Evolutionary conservation across 2,329 filamentous ascomycete genomes (phyloP), one percentile per base, ranked within the genome.

Genomic region (Fusarium sp.): DNA sequence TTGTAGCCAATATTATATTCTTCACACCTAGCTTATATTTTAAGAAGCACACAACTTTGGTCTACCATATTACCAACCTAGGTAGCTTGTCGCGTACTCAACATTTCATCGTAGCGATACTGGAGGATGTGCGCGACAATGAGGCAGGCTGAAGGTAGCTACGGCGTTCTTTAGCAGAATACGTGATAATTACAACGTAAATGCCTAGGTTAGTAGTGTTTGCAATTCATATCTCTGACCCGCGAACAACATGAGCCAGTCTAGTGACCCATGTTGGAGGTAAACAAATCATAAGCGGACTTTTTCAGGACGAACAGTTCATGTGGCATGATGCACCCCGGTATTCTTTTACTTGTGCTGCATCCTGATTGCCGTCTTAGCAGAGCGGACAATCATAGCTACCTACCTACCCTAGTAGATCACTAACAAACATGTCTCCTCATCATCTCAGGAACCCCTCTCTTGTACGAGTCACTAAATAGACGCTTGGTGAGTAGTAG

Each of bases 371-470:
- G 45, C 60, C 60, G 55, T 45, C 27, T 45, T 46, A 44, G 42
- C 65, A 69, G 41, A 45, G 65, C 52, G 59, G 29, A 35, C 35
- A 55, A 48, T 45, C 16, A 37, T 42, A 39, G 14, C 44, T 16
- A 44, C 15, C 39, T 25, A 44, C 23, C n/a, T 25, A 25, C 42
- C 44, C 25, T 31, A 31, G 45, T 33, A 58, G 29, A 55, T 38
- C 27, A 54, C 67, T 56, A 65, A 54, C 21, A 59, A 59, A 54
- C 65, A 56, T 59, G 60, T 41, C 66, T 62, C 63, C 65, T 63
- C 57, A 63, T 57, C 45, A 57, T 46, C 23, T 58, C 42, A 45
- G n/a, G 35, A 57, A 60, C 45, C 57, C 52, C 54, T 63, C 52
- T 45, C 68, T 45, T 54, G 51, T 46, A 33, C 48, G 37, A 70